Percentiles rank a stretch among this genome's conserved stretches.
Evolutionary conservation across 78 protist genomes (phyloP).

Genomic region (Guillardia theta): DNA sequence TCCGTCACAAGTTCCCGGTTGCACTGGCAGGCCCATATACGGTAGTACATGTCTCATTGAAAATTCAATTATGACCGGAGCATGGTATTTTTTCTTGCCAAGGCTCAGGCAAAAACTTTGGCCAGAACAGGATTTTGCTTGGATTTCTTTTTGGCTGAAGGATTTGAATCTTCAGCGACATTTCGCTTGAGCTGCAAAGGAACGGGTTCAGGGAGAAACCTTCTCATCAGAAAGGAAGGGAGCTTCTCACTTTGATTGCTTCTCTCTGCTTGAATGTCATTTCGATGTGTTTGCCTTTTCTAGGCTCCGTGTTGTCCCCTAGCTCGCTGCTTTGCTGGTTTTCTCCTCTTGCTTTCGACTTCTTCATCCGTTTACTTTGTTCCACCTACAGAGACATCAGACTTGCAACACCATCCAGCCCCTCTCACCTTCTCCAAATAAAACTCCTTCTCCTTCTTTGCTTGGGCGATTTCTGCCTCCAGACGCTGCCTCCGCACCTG

Average conservation of each 20-base stretch:
- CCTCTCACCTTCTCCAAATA: constrained; percentile 46
- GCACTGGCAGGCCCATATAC: too few relatives aligned
- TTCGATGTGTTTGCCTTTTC: not conserved
- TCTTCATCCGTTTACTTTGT: not conserved
- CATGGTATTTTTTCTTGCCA: too few relatives aligned
- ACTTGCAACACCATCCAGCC: not conserved
- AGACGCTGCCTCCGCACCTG: constrained; percentile 31
- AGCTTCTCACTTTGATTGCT: not conserved
- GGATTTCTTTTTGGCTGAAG: too few relatives aligned
- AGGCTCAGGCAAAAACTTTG: too few relatives aligned
- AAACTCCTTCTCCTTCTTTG: constrained; percentile 22
- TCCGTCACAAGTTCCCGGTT: too few relatives aligned
- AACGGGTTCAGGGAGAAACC: too few relatives aligned
- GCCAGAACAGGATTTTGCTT: too few relatives aligned
- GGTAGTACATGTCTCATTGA: too few relatives aligned
- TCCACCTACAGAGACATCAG: not conserved
- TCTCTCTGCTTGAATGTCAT: not conserved
- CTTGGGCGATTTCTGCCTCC: constrained; percentile 42
- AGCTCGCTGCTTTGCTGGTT: not conserved
- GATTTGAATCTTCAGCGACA: too few relatives aligned
- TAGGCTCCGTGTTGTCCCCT: not conserved
- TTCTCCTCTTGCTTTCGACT: not conserved
- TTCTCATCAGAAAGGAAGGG: too few relatives aligned
- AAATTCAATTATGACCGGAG: too few relatives aligned
- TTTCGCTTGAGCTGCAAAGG: too few relatives aligned